These are phyloP conservation scores for Arthrinium phaeospermum DNA, from an alignment of 2,329 filamentous ascomycete genomes.

Conservation along the genomic window DNA sequence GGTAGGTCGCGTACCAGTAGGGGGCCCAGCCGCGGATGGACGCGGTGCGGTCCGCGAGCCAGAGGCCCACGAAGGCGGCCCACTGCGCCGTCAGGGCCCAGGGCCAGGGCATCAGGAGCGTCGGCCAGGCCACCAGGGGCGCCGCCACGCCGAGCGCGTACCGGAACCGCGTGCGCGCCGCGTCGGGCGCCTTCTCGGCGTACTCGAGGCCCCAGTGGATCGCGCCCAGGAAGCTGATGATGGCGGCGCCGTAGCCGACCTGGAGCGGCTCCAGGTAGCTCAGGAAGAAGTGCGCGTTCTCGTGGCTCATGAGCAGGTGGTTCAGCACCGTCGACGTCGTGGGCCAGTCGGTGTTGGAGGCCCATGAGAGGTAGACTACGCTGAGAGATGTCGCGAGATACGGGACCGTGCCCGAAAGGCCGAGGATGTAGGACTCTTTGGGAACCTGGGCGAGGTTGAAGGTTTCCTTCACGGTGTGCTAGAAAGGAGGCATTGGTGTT, in stretches of 20 bases:
- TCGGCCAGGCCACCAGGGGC: slow-evolving; percentile 87
- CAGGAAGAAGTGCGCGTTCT: slow-evolving; percentile 75
- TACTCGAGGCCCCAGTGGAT: slow-evolving; percentile 94
- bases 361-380: slow-evolving; percentile 82
- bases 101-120: slow-evolving; percentile 81
- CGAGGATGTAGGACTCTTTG: slow-evolving; percentile 69
- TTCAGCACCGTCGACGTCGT: slow-evolving; percentile 68
- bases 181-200: slow-evolving; percentile 68
- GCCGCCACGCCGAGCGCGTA: slow-evolving; percentile 85
- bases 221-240: slow-evolving; percentile 91
- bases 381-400: slow-evolving; percentile 85
- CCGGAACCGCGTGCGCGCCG: slow-evolving; percentile 72
- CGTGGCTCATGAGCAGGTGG: slow-evolving; percentile 68
- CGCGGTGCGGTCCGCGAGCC: slow-evolving; percentile 82
- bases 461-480: slow-evolving; percentile 72
- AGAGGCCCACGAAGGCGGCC: slow-evolving; percentile 81
- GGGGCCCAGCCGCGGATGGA: slow-evolving; percentile 79
- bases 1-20: slow-evolving; percentile 85
- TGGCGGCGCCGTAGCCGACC: slow-evolving; percentile 88
- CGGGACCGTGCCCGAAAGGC: slow-evolving; percentile 80
- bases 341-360: slow-evolving; percentile 72
- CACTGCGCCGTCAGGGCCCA: slow-evolving; percentile 89
- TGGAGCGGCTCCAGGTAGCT: slow-evolving; percentile 84
- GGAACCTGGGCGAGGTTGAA: slow-evolving; percentile 71
- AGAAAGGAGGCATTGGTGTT: neutral